Conservation (phyloP, 805 yeast species). For the Yamadazyma laniorum region DNA sequence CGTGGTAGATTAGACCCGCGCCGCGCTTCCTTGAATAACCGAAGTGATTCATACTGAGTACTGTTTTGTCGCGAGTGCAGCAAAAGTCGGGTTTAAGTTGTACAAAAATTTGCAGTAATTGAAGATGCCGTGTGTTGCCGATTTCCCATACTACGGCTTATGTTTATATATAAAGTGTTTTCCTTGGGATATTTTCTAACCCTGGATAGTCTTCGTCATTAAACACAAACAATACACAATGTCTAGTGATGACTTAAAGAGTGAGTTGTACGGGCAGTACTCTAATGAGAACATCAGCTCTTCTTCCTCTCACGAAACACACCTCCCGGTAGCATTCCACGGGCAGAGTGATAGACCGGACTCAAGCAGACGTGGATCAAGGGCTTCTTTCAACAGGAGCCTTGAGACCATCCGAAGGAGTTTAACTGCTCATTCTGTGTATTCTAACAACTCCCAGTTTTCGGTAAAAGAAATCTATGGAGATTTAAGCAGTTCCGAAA, state of each 20-base stretch:
- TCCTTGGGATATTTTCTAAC: no score
- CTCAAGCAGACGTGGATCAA: slow-evolving; percentile 17
- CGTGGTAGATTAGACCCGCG: no score
- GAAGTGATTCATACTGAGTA: not conserved
- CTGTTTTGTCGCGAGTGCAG: not conserved
- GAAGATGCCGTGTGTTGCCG: not conserved
- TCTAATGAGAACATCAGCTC: slow-evolving; percentile 6
- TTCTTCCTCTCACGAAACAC: slow-evolving; percentile 6
- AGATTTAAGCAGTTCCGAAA: slow-evolving; percentile 27
- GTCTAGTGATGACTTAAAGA: slow-evolving; percentile 7
- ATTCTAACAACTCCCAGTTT: slow-evolving; percentile 13
- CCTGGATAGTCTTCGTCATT: no score
- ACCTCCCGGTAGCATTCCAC: slow-evolving; percentile 13
- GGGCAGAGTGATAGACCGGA: slow-evolving; percentile 6
- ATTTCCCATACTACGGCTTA: no score
- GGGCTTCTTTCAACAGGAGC: slow-evolving; percentile 15
- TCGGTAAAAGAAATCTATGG: slow-evolving; percentile 34
- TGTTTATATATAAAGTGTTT: no score
- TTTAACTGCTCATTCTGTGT: slow-evolving; percentile 13
- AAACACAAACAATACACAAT: no score
- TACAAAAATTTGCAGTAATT: slow-evolving; percentile 8
- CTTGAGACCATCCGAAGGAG: slow-evolving; percentile 19
- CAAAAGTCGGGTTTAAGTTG: slow-evolving; percentile 2
- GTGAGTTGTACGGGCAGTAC: slow-evolving; percentile 6
- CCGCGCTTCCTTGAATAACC: slow-evolving; percentile 11